Evolutionary conservation across 805 yeast genomes (phyloP).

Genomic region (Saccharomyces kudriavzevii): DNA sequence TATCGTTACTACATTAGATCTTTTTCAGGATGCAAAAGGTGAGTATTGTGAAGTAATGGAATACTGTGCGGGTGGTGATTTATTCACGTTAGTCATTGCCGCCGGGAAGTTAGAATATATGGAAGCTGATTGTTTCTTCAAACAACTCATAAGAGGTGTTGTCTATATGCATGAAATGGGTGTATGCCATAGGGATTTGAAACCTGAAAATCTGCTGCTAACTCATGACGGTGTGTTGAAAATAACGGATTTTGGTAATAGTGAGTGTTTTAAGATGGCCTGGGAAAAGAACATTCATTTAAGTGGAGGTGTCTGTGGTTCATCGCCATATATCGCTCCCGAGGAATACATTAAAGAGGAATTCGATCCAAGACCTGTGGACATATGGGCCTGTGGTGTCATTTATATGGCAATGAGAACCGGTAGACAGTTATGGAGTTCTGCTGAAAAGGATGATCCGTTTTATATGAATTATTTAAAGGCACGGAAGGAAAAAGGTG

Average conservation of each 20-base stretch:
- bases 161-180: constrained; percentile 85
- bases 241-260: constrained; percentile 83
- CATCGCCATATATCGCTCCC: constrained; percentile 86
- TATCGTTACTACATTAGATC: constrained; percentile 67
- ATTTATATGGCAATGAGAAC: constrained; percentile 92
- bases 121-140: constrained; percentile 87
- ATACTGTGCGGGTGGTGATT: constrained; percentile 74
- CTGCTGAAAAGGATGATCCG: constrained; percentile 74
- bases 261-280: constrained; percentile 76
- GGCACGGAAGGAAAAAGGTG: constrained; percentile 73
- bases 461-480: constrained; percentile 66
- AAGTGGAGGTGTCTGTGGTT: constrained; percentile 74
- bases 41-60: constrained; percentile 84
- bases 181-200: constrained; percentile 86
- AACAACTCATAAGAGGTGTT: constrained; percentile 76
- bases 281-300: constrained; percentile 68
- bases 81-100: constrained; percentile 64
- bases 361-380: constrained; percentile 77
- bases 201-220: constrained; percentile 84
- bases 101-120: constrained; percentile 71
- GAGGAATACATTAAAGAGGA: constrained; percentile 60
- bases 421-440: constrained; percentile 87
- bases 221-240: constrained; percentile 67
- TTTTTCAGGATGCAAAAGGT: constrained; percentile 73
- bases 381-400: constrained; percentile 90